Base-by-base conservation (phyloP, 2,329 filamentous ascomycete species). In the Chrysosporium keratinophilum region DNA sequence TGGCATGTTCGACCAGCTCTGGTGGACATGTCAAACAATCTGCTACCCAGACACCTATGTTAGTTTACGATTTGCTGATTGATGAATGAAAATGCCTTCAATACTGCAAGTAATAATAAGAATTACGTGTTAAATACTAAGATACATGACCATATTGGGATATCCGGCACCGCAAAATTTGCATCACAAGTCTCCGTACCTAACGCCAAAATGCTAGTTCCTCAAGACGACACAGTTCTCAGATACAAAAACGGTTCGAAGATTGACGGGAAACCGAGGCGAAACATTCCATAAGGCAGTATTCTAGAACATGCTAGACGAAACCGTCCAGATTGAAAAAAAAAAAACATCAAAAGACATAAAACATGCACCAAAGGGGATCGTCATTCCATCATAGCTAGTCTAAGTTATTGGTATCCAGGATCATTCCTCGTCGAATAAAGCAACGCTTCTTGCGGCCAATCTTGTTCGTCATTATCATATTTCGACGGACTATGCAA, bases 391-490 rank as follows among this genome's bases (percentile, higher is more conserved):
- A 49, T 11, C 33, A 4, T n/a, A 23, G 15, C 6, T 49, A n/a
- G n/a, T 50, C 31, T 40, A 34, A 2, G 23, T 17, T 52, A 52
- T 33, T 46, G 40, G 34, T 54, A 54, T 3, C 33, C 41, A 12
- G 49, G 37, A 43, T 51, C 51, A 44, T 55, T 54, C 34, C 28
- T 46, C 6, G 37, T 65, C 50, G 70, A 67, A 57, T 71, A 72
- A 54, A 71, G 66, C 20, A 71, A 59, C 23, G 70, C 69, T 59
- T 72, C 69, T 50, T 68, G 68, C 2, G 69, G 65, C 69, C 69
- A 73, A 39, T 71, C 68, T n/a, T 39, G 50, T 15, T 52, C 42
- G 7, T 39, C 33, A 17, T 52, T 19, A 31, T 64, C 61, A n/a
- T 60, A 54, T 1, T 52, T 58, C 33, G 65, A 64, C 33, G 65